phyloP scores from a whole-genome alignment of 1,139 yeast genomes.

The Saccharomyces hybrid region DNA sequence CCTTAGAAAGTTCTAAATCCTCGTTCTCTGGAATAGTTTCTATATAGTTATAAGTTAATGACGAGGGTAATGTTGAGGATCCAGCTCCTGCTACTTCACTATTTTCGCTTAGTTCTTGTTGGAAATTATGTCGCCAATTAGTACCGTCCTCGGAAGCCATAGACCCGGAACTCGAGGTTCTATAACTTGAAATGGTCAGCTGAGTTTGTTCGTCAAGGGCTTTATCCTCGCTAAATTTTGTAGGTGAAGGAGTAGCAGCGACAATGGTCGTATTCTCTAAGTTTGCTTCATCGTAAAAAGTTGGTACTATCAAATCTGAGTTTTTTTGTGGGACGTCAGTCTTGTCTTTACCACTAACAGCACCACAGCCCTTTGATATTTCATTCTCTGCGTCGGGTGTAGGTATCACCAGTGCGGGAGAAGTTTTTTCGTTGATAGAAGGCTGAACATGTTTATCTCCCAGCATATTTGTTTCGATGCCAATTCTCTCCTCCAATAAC shows the following conservation, averaged over 20 bases:
- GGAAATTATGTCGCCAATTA: slow-evolving; percentile 13
- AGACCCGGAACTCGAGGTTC: slow-evolving; percentile 4
- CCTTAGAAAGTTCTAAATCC: slow-evolving; percentile 21
- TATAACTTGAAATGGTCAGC: neutral
- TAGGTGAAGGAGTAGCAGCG: neutral
- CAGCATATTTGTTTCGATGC: neutral
- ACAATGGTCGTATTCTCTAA: neutral
- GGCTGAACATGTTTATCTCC: neutral
- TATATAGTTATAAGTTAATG: slow-evolving; percentile 13
- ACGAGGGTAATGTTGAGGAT: slow-evolving; percentile 13
- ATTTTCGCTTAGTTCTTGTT: slow-evolving; percentile 1
- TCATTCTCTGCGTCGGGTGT: neutral
- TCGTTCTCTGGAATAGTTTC: slow-evolving; percentile 10
- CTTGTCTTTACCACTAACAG: neutral
- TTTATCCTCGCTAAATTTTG: neutral
- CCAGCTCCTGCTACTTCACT: neutral
- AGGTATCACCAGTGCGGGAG: neutral
- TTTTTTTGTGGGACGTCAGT: neutral
- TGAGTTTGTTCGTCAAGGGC: neutral
- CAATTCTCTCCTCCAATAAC: slow-evolving; percentile 2
- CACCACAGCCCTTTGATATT: neutral
- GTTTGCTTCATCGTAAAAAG: neutral
- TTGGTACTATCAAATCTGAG: neutral
- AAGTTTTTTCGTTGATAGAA: neutral
- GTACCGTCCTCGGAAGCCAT: slow-evolving; percentile 9